These are phyloP conservation scores for Wickerhamiella parazyma DNA, from an alignment of 805 yeast species.

Conservation along the genomic window DNA sequence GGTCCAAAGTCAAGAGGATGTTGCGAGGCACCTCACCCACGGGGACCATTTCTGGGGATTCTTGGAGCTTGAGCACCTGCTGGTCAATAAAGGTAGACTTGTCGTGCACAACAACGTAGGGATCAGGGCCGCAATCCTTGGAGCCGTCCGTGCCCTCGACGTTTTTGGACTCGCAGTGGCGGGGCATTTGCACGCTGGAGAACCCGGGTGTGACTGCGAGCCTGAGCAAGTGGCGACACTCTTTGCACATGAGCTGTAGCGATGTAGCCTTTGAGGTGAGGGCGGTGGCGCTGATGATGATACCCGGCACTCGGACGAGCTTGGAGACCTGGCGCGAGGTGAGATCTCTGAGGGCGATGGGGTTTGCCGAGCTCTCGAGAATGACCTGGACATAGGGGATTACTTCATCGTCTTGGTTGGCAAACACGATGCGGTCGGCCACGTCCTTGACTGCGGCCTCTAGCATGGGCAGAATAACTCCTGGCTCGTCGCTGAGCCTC, in stretches of 20 bases:
- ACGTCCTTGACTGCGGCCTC: constrained; percentile 49
- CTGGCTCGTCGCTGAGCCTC: constrained; percentile 70
- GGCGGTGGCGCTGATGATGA: constrained; percentile 81
- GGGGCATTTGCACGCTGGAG: constrained; percentile 56
- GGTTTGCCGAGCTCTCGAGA: constrained; percentile 56
- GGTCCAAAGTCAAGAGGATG: constrained; percentile 70
- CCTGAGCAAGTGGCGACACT: constrained; percentile 68
- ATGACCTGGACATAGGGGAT: constrained; percentile 80
- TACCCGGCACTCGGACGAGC: constrained; percentile 84
- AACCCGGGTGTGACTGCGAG: constrained; percentile 52
- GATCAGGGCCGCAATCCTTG: constrained; percentile 76
- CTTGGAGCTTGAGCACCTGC: constrained; percentile 86
- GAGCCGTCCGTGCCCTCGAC: constrained; percentile 25
- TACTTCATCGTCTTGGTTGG: constrained; percentile 10
- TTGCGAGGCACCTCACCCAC: constrained; percentile 99
- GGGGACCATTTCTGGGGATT: constrained; percentile 97
- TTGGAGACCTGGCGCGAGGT: constrained; percentile 81
- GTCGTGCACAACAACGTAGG: constrained; percentile 87
- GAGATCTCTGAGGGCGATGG: constrained; percentile 62
- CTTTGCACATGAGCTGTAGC: constrained; percentile 73
- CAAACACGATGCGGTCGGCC: constrained; percentile 48
- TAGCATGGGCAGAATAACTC: constrained; percentile 73
- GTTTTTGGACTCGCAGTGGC: constrained; percentile 45
- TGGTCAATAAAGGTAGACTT: constrained; percentile 90
- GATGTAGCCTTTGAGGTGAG: constrained; percentile 75